Evolutionary conservation across 2,329 filamentous ascomycete species (phyloP), one percentile per base, ranked within the genome.

Genomic region (Colletotrichum karsti): DNA sequence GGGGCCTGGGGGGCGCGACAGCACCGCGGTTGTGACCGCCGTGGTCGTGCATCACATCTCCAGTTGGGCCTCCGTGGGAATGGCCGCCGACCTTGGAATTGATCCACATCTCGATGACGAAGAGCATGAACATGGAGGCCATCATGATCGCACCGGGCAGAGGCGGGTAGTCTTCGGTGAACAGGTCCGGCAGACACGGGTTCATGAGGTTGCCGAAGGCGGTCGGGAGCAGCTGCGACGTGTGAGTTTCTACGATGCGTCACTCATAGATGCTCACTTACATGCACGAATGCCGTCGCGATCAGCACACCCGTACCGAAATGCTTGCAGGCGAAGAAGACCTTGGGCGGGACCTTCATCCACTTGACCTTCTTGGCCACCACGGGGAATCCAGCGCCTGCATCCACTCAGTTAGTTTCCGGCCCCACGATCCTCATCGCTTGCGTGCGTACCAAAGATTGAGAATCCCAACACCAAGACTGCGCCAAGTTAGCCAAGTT

Each of bases 211-310:
- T 87, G 54, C 77, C 79, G 73, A 90, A 91, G 15, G 88, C 88
- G 4, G 87, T 89, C 0, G 88, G 88, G 7, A 91, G 83, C 71
- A 90, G 81, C 81, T 85, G 26, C 4, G 18, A 8, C 10, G 22
- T 3, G 30, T 53, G 8, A 62, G 51, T 26, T 26, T 22, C 18
- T 1, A 18, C 18, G 18, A 33, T 1, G n/a, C n/a, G n/a, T n/a
- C n/a, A n/a, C n/a, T n/a, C 9, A 3, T 2, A 0, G 12, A 3
- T n/a, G 18, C 2, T 4, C n/a, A 77, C 83, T 72, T 73, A 90
- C 84, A 83, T 93, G 91, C 20, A 93, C 91, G 72, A 93, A 93
- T 3, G 91, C 91, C 2, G 91, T 93, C 26, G 91, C 91, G 64
- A 93, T 87, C 39, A 93, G 82, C 18, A 93, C 91, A 69, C 91